These are phyloP conservation scores for Aspergillus costaricaensis DNA, from an alignment of 2,329 filamentous ascomycete genomes.

Conservation along the genomic window DNA sequence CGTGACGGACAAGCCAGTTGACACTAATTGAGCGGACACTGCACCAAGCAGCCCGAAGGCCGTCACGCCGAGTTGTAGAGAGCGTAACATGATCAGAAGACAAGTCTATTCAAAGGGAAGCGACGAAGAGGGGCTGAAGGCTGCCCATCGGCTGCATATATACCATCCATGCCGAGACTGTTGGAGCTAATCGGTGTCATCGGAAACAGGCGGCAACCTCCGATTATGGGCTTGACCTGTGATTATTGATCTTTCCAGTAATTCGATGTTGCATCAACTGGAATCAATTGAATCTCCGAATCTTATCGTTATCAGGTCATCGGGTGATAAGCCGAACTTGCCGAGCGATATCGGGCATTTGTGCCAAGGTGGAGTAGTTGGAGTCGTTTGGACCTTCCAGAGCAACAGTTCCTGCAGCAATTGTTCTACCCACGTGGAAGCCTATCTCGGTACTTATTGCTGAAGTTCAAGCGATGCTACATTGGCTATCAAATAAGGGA, in stretches of 20 bases:
- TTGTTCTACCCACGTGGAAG: neutral
- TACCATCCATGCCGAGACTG: neutral
- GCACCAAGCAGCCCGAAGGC: neutral
- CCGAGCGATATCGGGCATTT: neutral
- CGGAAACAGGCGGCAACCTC: neutral
- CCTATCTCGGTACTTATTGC: neutral
- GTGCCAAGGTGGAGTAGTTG: neutral
- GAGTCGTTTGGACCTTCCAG: neutral
- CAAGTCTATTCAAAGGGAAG: neutral
- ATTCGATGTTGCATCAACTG: neutral
- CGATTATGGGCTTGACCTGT: neutral
- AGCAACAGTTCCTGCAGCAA: neutral
- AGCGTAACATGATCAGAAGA: neutral
- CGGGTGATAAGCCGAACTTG: neutral
- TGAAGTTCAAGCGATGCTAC: no score
- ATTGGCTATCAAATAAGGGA: no score
- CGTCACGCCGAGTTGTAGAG: neutral
- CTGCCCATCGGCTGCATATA: neutral
- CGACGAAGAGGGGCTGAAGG: neutral
- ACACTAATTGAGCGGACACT: neutral
- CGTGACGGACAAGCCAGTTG: slow-evolving; percentile 4
- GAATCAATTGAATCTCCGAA: no score
- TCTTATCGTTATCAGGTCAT: neutral
- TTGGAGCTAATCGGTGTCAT: no score
- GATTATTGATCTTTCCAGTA: neutral